Evolutionary conservation across 1,284 basidiomycete genomes (phyloP), one percentile per base, ranked within the genome.

Genomic region (Cryptococcus maquisensis): DNA sequence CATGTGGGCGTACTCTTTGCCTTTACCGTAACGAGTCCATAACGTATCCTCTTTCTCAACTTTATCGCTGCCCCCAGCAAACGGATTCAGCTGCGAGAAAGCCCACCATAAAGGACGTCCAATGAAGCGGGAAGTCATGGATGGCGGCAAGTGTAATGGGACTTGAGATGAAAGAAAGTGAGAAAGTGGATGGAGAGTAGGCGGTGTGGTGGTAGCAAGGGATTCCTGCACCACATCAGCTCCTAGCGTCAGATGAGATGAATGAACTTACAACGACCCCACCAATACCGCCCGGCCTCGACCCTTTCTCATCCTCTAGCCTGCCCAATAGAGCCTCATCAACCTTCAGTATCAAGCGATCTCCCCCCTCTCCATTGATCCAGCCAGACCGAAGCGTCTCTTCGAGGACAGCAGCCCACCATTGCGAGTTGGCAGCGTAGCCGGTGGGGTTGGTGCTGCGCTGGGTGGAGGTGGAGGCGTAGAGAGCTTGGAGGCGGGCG

Each of bases 81-180:
- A 83, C 1, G 92, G 78, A 32, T 84, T 87, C 36, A 89, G 76
- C 61, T 89, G 88, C 49, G 86, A 83, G 36, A 93, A 80, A 2
- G 85, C 85, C 88, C 89, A 93, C 85, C 87, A 91, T 1, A 93
- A 77, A 0, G 90, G 89, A 66, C 83, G 85, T 16, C 84, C 88
- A 4, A 92, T 79, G 12, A 90, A 78, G 51, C 83, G 85, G 3
- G 85, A 81, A 0, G 83, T 86, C 46, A 91, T 79, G 77, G 82
- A 87, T 3, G 84, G 82, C 0, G 84, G 76, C 53, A 86, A 81
- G 60, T 87, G 84, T 55, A 92, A 80, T 0, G 88, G 86, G 40
- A 80, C 75, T 18, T 79, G 74, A 0, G 84, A 78, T 18, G 73
- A 75, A 44, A 89, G 65, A 66, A 90, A 94, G 7, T 81, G 77